A percentile compares a stretch with the other conserved stretches of the same genome.
phyloP scores from a whole-genome alignment of 352 stramenopile genomes.

The Pythium volutum region DNA sequence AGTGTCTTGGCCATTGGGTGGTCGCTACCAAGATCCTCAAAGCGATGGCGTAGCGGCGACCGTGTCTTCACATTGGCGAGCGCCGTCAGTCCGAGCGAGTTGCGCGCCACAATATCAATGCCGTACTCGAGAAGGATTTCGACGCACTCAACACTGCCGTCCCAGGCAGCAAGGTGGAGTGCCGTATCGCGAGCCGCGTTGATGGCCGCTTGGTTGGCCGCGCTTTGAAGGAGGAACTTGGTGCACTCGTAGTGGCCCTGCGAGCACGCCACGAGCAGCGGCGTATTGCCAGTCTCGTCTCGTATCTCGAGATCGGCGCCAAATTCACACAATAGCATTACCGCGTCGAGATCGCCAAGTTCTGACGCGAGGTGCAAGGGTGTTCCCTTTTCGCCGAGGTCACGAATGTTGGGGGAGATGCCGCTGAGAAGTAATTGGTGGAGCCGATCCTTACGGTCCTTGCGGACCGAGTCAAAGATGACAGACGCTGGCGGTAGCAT shows the following conservation, averaged over 20 bases:
- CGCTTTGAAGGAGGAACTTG: conserved; percentile 73
- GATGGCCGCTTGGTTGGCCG: conserved; percentile 40
- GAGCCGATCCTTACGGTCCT: conserved; percentile 38
- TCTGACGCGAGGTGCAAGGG: conserved; percentile 69
- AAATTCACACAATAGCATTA: conserved; percentile 70
- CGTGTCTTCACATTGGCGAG: conserved; percentile 59
- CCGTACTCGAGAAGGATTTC: conserved; percentile 69
- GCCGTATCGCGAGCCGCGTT: conserved; percentile 53
- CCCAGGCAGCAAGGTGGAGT: conserved; percentile 65
- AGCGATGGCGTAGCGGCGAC: conserved; percentile 62
- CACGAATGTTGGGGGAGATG: conserved; percentile 49
- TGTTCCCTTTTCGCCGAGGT: conserved; percentile 62
- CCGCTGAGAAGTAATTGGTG: conserved; percentile 48
- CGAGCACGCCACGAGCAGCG: conserved; percentile 57
- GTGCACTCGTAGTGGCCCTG: conserved; percentile 69
- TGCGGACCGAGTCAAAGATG: conserved; percentile 55
- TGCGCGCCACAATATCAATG: conserved; percentile 40
- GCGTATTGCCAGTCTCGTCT: conserved; percentile 62
- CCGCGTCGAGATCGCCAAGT: conserved; percentile 54
- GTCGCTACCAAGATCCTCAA: conserved; percentile 46
- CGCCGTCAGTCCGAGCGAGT: conserved; percentile 46
- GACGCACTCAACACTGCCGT: conserved; percentile 57
- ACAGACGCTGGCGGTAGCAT: conserved; percentile 18
- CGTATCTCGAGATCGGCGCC: conserved; percentile 58
- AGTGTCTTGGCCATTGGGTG: conserved; percentile 56